Evolutionary conservation across 306 rosid species (phyloP).

Genomic region (Inga leiocalycina): DNA sequence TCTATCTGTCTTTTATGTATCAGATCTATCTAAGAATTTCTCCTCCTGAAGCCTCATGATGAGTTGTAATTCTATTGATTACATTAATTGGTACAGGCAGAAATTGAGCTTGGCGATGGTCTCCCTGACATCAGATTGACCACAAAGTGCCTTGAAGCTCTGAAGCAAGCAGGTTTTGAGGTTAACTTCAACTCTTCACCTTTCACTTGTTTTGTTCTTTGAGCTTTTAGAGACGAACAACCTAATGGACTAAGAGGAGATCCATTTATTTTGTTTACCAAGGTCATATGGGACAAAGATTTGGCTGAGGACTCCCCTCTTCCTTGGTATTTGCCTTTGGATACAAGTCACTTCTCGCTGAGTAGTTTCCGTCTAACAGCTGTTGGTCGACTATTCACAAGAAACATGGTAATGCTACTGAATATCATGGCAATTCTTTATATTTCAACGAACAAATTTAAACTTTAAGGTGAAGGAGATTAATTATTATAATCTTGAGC

Average conservation of each 20-base stretch:
- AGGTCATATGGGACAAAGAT: constrained; percentile 84
- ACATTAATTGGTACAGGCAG: constrained; percentile 50
- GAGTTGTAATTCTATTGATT: constrained; percentile 16
- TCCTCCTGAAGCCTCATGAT: not conserved
- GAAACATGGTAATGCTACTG: constrained; percentile 58
- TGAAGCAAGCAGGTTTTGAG: constrained; percentile 88
- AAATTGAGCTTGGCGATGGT: constrained; percentile 83
- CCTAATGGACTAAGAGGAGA: constrained; percentile 5
- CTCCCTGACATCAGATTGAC: constrained; percentile 84
- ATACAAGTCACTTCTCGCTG: constrained; percentile 67
- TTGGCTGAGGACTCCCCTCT: constrained; percentile 58
- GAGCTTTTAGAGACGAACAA: constrained; percentile 8
- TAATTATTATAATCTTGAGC: not conserved
- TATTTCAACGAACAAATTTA: not conserved
- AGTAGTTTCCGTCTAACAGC: constrained; percentile 80
- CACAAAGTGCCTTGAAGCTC: constrained; percentile 72
- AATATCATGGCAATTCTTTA: not conserved
- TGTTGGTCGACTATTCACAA: constrained; percentile 70
- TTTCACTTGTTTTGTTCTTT: constrained; percentile 3
- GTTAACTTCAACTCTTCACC: constrained; percentile 36
- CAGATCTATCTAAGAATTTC: not conserved
- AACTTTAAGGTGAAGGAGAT: not conserved
- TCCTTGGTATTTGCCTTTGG: constrained; percentile 86
- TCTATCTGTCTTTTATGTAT: not conserved
- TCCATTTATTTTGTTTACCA: constrained; percentile 14